Conservation (phyloP, 805 yeast species). For the Starmera pachycereana region DNA sequence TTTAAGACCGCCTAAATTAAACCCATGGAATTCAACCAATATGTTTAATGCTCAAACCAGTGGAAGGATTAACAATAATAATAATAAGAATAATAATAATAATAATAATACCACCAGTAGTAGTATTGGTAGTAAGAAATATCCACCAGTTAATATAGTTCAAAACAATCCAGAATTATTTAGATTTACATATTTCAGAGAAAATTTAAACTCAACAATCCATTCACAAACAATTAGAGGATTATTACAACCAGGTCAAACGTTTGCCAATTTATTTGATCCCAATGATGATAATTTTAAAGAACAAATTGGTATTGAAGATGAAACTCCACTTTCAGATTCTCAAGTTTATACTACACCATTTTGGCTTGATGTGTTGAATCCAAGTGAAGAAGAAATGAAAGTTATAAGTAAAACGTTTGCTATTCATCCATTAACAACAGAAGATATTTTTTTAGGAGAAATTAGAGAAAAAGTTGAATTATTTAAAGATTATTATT, state of each 20-base stretch:
- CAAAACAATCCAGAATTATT: conserved; percentile 43
- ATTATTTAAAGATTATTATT: conserved; percentile 79
- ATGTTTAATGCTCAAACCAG: conserved; percentile 12
- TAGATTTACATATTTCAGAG: conserved; percentile 88
- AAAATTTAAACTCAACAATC: conserved; percentile 78
- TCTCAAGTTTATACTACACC: conserved; percentile 38
- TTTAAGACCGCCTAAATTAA: conserved; percentile 62
- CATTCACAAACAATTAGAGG: conserved; percentile 88
- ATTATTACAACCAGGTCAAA: conserved; percentile 49
- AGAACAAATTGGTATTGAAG: conserved; percentile 2
- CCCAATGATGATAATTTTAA: conserved; percentile 21
- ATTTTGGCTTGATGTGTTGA: conserved; percentile 88
- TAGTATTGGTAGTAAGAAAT: conserved; percentile 19
- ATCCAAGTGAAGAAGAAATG: conserved; percentile 97
- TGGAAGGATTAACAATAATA: conserved; percentile 8
- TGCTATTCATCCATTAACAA: conserved; percentile 92
- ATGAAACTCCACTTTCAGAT: conserved; percentile 5
- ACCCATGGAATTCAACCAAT: conserved; percentile 50
- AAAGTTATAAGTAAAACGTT: conserved; percentile 82
- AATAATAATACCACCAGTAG: no score
- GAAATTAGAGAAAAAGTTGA: conserved; percentile 96
- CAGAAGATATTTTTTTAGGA: conserved; percentile 88
- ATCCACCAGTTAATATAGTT: conserved; percentile 31
- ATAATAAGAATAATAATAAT: conserved; percentile 2
- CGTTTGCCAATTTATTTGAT: conserved; percentile 56